Conservation (phyloP, 1,139 yeast species). For the Sugiyamaella novakii region DNA sequence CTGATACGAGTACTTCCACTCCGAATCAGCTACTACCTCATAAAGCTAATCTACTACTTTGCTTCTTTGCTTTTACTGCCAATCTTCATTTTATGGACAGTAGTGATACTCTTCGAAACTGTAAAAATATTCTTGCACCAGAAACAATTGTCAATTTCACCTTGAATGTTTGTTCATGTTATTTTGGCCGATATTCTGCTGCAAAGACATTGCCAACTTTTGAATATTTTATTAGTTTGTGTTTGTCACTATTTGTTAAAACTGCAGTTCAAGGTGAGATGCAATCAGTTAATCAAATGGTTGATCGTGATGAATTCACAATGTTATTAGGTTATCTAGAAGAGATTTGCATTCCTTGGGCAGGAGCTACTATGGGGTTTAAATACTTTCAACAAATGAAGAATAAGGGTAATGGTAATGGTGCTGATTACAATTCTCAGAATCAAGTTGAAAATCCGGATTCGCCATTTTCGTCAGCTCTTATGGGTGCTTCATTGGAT, state of each 20-base stretch:
- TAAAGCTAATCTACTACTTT: constrained; percentile 25
- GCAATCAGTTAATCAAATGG: constrained; percentile 12
- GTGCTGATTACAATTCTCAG: background rate
- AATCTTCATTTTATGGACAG: constrained; percentile 21
- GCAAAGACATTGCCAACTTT: constrained; percentile 25
- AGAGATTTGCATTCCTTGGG: constrained; percentile 25
- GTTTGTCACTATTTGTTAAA: constrained; percentile 23
- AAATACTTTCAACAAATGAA: constrained; percentile 22
- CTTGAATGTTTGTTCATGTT: constrained; percentile 19
- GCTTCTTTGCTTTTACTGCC: constrained; percentile 22
- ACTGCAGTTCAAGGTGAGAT: constrained; percentile 18
- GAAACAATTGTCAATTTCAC: constrained; percentile 20
- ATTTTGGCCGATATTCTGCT: constrained; percentile 9
- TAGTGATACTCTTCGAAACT: constrained; percentile 10
- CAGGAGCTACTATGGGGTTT: constrained; percentile 24
- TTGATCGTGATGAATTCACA: constrained; percentile 21
- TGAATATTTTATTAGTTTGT: constrained; percentile 26
- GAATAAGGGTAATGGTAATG: constrained; percentile 1
- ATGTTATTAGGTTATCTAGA: constrained; percentile 22
- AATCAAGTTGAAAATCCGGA: background rate
- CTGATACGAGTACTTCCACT: constrained; percentile 6
- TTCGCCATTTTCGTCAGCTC: constrained; percentile 12
- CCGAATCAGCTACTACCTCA: constrained; percentile 24
- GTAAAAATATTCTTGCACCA: constrained; percentile 17
- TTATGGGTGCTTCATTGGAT: constrained; percentile 16